These are phyloP conservation scores for Ettlia oleoabundans DNA, from an alignment of 139 green algal genomes.

Conservation along the genomic window DNA sequence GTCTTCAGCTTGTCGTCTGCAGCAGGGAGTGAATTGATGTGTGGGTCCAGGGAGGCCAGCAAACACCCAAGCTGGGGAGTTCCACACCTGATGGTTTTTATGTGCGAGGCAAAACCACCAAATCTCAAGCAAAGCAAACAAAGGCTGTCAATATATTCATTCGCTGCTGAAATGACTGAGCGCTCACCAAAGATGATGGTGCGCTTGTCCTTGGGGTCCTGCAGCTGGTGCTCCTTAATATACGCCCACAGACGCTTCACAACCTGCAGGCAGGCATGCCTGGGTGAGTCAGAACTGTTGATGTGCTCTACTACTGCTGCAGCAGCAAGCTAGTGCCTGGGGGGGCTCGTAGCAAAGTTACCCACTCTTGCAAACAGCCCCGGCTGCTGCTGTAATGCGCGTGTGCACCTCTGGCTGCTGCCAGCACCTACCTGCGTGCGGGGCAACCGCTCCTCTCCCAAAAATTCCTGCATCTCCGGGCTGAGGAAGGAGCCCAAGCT, in stretches of 20 bases:
- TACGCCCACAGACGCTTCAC: conserved; percentile 87
- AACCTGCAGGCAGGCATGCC: conserved; percentile 46
- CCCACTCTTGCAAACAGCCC: background rate
- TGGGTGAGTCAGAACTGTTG: background rate
- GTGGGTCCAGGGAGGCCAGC: no score
- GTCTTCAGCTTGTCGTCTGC: conserved; percentile 71
- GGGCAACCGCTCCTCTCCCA: conserved; percentile 63
- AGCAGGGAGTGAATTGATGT: no score
- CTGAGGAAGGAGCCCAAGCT: conserved; percentile 50
- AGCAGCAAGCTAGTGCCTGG: no score
- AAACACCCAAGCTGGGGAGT: no score
- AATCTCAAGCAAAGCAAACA: no score
- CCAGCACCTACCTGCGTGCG: conserved; percentile 15
- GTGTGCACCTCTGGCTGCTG: conserved; percentile 5
- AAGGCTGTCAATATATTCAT: background rate
- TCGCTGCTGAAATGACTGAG: no score
- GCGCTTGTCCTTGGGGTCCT: conserved; percentile 75
- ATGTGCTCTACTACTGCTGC: no score
- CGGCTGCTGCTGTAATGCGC: background rate
- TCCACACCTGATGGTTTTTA: no score
- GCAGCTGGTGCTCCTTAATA: conserved; percentile 83
- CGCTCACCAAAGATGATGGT: conserved; percentile 18
- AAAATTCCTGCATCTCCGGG: conserved; percentile 58
- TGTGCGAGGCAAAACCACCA: no score
- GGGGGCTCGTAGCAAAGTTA: no score